Conservation (phyloP, 345 rosid species). For the Clarkia xantiana region DNA sequence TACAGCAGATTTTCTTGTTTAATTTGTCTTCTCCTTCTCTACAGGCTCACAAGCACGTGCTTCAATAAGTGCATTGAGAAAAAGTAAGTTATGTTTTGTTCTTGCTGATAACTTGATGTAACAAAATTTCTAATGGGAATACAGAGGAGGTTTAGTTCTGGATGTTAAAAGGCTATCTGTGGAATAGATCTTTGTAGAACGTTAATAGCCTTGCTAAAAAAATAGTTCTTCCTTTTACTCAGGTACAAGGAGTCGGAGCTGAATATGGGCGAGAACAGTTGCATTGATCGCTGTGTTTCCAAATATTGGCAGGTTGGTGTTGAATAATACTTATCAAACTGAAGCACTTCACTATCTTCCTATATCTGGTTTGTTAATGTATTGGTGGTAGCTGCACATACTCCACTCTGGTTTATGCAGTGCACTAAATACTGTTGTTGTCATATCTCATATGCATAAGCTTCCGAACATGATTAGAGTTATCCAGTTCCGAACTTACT, state of each 20-base stretch:
- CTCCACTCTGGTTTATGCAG: not conserved
- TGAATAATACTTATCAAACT: not conserved
- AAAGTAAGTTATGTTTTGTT: slow-evolving; percentile 30
- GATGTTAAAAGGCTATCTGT: no score
- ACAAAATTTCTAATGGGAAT: no score
- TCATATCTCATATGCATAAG: not conserved
- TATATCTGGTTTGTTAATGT: no score
- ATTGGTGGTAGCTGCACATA: not conserved
- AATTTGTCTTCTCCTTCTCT: slow-evolving; percentile 6
- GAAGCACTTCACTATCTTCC: not conserved
- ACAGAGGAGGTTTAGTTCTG: no score
- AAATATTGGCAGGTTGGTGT: slow-evolving; percentile 79
- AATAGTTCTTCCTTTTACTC: not conserved
- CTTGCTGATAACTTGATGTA: not conserved
- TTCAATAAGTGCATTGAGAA: slow-evolving; percentile 87
- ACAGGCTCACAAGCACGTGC: slow-evolving; percentile 87
- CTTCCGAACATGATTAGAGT: not conserved
- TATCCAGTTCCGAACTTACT: no score
- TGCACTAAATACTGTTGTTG: not conserved
- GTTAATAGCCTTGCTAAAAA: not conserved
- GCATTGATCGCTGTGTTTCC: slow-evolving; percentile 96
- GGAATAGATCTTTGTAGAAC: not conserved
- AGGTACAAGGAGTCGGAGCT: slow-evolving; percentile 94
- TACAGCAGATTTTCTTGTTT: not conserved
- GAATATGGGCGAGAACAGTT: slow-evolving; percentile 96